Evolutionary conservation across 2,329 filamentous ascomycete species (phyloP).

Genomic region (Grosmannia serpens): DNA sequence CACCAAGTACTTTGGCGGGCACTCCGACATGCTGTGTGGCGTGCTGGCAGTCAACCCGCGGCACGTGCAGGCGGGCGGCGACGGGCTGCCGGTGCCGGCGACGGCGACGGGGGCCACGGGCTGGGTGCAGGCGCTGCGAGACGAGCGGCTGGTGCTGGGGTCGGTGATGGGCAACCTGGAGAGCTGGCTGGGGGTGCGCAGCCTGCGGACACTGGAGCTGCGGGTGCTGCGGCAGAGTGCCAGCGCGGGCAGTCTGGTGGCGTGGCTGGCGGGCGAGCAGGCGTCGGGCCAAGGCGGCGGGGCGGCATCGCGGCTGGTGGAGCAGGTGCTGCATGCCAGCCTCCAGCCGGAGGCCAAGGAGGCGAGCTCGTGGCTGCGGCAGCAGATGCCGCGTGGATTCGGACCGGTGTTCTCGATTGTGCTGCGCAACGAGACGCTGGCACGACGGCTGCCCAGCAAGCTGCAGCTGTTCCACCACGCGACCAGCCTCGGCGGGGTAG

Average conservation of each 20-base stretch:
- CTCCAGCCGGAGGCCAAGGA: slow-evolving; percentile 55
- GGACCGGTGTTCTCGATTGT: slow-evolving; percentile 77
- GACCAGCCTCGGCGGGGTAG: slow-evolving; percentile 85
- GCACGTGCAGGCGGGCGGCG: slow-evolving; percentile 1
- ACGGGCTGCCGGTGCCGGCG: not conserved
- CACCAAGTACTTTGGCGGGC: slow-evolving; percentile 93
- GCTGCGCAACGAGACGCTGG: slow-evolving; percentile 47
- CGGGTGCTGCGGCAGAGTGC: slow-evolving; percentile 66
- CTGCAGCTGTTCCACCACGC: slow-evolving; percentile 84
- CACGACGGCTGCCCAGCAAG: slow-evolving; percentile 63
- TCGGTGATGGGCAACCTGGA: slow-evolving; percentile 82
- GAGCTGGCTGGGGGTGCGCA: slow-evolving; percentile 82
- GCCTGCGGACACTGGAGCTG: slow-evolving; percentile 74
- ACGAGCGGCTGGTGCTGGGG: slow-evolving; percentile 68
- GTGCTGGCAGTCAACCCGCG: slow-evolving; percentile 55
- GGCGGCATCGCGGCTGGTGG: slow-evolving; percentile 33
- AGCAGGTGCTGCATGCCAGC: slow-evolving; percentile 58
- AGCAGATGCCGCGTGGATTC: slow-evolving; percentile 86
- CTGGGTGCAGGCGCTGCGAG: slow-evolving; percentile 49
- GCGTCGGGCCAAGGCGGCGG: slow-evolving; percentile 15
- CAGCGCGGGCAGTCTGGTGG: slow-evolving; percentile 57
- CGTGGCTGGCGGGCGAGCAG: slow-evolving; percentile 53
- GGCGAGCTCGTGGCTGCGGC: slow-evolving; percentile 57
- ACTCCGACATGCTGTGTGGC: slow-evolving; percentile 87
- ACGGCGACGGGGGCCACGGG: slow-evolving; percentile 21